Percentiles rank a stretch among this genome's conserved stretches.
Conservation (phyloP, 2,329 filamentous ascomycete species). For the Venturia nashicola region DNA sequence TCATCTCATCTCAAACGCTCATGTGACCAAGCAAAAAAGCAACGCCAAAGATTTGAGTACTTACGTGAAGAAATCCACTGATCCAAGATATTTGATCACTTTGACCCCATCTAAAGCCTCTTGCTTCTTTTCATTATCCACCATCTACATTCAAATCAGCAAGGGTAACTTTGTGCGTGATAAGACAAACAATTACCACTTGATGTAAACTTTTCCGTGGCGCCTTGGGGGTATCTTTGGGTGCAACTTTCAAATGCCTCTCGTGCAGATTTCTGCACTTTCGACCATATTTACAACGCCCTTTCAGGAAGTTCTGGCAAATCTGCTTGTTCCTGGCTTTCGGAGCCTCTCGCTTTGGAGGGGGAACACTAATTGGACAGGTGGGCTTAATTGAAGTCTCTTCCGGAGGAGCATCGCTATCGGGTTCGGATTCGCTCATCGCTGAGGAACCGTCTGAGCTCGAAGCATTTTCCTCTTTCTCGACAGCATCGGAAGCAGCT, state of each 20-base stretch:
- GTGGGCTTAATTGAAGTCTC: conserved; percentile 1
- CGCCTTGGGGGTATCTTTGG: neutral
- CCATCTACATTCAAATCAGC: neutral
- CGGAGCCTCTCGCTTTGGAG: neutral
- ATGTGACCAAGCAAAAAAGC: too few relatives aligned
- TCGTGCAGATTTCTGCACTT: conserved; percentile 1
- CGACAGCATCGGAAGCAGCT: neutral
- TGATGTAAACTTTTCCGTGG: neutral
- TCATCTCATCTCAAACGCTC: neutral
- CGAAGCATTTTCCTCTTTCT: neutral
- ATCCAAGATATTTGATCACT: conserved; percentile 6
- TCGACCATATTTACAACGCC: neutral
- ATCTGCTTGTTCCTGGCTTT: neutral
- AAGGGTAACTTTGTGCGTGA: neutral
- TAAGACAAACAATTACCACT: neutral
- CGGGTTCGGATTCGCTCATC: conserved; percentile 4
- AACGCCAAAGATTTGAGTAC: neutral
- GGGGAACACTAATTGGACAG: neutral
- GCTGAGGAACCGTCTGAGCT: conserved; percentile 3
- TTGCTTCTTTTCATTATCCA: conserved; percentile 2
- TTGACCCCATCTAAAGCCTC: neutral
- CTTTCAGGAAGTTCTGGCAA: conserved; percentile 5
- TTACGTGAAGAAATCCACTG: conserved; percentile 1
- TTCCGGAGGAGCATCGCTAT: conserved; percentile 8
- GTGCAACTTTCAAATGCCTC: neutral